Conservation (phyloP, 129 eudicot species). For the Solidago caesia region DNA sequence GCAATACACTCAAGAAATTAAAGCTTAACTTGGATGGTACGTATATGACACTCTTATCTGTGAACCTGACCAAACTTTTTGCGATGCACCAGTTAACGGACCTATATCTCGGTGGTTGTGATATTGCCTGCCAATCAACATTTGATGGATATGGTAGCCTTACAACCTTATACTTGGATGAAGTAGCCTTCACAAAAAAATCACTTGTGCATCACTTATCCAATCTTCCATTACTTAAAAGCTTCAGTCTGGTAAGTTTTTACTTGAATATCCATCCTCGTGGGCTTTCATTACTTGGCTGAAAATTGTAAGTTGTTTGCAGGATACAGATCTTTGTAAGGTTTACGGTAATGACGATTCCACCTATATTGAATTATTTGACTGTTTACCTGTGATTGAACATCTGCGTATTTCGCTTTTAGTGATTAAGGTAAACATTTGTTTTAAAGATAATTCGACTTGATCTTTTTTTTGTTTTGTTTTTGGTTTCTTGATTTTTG, state of each 20-base stretch:
- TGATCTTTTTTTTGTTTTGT: too few species aligned
- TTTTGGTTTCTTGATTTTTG: too few species aligned
- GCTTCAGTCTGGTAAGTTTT: conserved; percentile 4
- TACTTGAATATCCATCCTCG: not conserved
- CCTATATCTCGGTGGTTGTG: not conserved
- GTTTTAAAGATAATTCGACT: too few species aligned
- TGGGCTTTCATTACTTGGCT: too few species aligned
- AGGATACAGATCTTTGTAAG: too few species aligned
- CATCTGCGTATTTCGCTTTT: not conserved
- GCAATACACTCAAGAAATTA: not conserved
- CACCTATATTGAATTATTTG: too few species aligned
- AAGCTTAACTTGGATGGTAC: not conserved
- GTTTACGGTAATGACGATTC: too few species aligned
- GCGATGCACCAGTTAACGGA: conserved; percentile 10
- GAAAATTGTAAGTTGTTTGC: too few species aligned
- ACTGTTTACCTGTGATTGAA: not conserved
- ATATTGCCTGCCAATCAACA: not conserved
- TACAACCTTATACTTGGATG: conserved; percentile 6
- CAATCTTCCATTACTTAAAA: conserved; percentile 9
- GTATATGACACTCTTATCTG: not conserved
- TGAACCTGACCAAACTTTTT: not conserved
- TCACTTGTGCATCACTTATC: conserved; percentile 5
- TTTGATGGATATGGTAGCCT: conserved; percentile 12
- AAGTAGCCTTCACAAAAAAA: too few species aligned
- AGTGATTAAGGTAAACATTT: too few species aligned